phyloP scores from a whole-genome alignment of 1,284 basidiomycete species.

The Cryptococcus depauperatus region DNA sequence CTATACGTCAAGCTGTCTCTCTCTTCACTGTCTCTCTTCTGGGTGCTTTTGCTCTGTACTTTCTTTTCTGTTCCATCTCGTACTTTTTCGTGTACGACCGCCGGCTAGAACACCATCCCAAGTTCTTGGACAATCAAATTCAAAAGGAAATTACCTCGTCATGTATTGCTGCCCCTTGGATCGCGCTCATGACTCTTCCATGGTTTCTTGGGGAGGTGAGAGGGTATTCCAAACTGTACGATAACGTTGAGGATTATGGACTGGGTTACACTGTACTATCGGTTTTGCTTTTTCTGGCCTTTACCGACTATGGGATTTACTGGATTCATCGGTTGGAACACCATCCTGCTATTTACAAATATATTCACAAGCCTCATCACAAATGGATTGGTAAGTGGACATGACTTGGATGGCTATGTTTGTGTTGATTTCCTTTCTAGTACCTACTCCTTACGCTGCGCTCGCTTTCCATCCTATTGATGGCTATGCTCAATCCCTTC shows the following conservation, averaged over 20 bases:
- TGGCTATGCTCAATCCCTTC: slow-evolving; percentile 86
- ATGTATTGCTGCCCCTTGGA: slow-evolving; percentile 68
- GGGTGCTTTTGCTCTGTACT: slow-evolving; percentile 77
- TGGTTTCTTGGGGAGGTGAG: slow-evolving; percentile 91
- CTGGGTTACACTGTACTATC: slow-evolving; percentile 43
- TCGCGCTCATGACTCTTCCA: slow-evolving; percentile 76
- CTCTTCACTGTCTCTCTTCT: slow-evolving; percentile 66
- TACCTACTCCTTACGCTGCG: slow-evolving; percentile 93
- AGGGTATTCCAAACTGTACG: slow-evolving; percentile 75
- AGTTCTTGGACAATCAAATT: slow-evolving; percentile 79
- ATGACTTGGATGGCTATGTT: neutral
- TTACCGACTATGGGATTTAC: slow-evolving; percentile 88
- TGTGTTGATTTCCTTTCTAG: slow-evolving; percentile 45
- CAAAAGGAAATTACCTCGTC: slow-evolving; percentile 71
- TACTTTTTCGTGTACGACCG: slow-evolving; percentile 90
- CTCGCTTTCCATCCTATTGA: slow-evolving; percentile 97
- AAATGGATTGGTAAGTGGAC: slow-evolving; percentile 80
- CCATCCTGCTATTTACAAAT: slow-evolving; percentile 78
- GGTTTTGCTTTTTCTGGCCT: slow-evolving; percentile 63
- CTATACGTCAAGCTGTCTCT: slow-evolving; percentile 71
- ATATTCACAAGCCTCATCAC: slow-evolving; percentile 92
- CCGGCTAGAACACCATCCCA: slow-evolving; percentile 90
- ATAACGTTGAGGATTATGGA: slow-evolving; percentile 57
- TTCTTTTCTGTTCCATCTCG: slow-evolving; percentile 72
- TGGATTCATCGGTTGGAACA: slow-evolving; percentile 92